Conservation (phyloP, 2,329 filamentous ascomycete species). For the Huntiella bhutanensis region DNA sequence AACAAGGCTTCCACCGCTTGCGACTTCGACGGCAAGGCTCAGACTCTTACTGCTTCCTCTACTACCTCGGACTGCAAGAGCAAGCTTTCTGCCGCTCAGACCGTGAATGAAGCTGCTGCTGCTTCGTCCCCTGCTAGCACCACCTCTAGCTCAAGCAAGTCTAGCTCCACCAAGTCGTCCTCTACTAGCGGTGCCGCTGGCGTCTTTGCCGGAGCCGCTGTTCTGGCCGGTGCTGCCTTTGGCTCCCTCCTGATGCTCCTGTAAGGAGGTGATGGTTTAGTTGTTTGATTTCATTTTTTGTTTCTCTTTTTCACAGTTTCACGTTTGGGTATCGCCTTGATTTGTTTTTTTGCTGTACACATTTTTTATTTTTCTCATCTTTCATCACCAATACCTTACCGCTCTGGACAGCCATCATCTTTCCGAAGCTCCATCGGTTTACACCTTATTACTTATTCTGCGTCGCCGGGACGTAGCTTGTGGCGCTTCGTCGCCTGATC, state of each 20-base stretch:
- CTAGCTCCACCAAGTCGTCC: slow-evolving; percentile 2
- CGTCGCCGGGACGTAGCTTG: slow-evolving; percentile 1
- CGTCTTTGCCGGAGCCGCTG: slow-evolving; percentile 5
- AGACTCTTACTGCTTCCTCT: slow-evolving; percentile 28
- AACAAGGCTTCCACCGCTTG: slow-evolving; percentile 40
- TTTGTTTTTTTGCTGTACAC: slow-evolving; percentile 7
- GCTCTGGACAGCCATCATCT: not conserved
- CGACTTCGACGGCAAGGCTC: slow-evolving; percentile 50
- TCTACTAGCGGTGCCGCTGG: slow-evolving; percentile 1
- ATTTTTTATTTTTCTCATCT: slow-evolving; percentile 5
- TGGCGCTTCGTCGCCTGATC: not conserved
- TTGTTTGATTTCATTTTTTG: not conserved
- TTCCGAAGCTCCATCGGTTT: not conserved
- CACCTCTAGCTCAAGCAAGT: slow-evolving; percentile 2
- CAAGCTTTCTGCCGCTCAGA: slow-evolving; percentile 44
- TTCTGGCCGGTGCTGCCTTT: slow-evolving; percentile 1
- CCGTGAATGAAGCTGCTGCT: slow-evolving; percentile 28
- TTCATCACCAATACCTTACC: not conserved
- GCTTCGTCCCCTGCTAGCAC: slow-evolving; percentile 13
- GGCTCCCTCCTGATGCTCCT: slow-evolving; percentile 7
- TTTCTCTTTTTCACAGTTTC: not conserved
- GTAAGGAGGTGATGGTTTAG: not conserved
- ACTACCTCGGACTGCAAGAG: slow-evolving; percentile 34
- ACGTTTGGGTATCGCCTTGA: not conserved
- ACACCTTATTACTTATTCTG: slow-evolving; percentile 1